Evolutionary conservation across 116 monocot genomes (phyloP).

Genomic region (Trichopus zeylanicus): DNA sequence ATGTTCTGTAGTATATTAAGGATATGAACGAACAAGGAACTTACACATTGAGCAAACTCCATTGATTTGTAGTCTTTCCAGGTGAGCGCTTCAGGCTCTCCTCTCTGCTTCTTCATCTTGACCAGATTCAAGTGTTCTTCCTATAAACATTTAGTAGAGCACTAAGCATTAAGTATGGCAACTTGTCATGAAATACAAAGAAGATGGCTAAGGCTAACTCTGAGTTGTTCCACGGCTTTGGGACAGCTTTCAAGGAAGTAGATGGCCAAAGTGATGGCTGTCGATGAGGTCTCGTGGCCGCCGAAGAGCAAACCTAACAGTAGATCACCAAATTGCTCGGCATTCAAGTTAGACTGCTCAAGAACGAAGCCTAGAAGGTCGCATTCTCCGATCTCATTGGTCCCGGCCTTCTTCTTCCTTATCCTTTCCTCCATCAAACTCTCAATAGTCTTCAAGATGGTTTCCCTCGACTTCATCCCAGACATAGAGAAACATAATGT

Average conservation of each 20-base stretch:
- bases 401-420: slow-evolving; percentile 11
- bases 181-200: too few relatives aligned
- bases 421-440: slow-evolving; percentile 21
- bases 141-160: slow-evolving; percentile 9
- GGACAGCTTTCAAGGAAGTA: too few relatives aligned
- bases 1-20: too few relatives aligned
- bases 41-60: slow-evolving; percentile 58
- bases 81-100: slow-evolving; percentile 9
- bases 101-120: slow-evolving; percentile 11
- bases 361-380: slow-evolving; percentile 29
- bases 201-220: too few relatives aligned
- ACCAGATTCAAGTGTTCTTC: slow-evolving; percentile 14
- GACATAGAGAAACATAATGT: too few relatives aligned
- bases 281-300: too few relatives aligned
- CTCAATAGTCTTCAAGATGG: slow-evolving; percentile 23
- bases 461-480: slow-evolving; percentile 15
- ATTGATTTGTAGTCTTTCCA: slow-evolving; percentile 62
- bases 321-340: slow-evolving; percentile 12
- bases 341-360: slow-evolving; percentile 13
- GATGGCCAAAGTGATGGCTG: too few relatives aligned
- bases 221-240: too few relatives aligned
- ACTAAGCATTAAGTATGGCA: too few relatives aligned
- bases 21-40: too few relatives aligned
- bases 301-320: too few relatives aligned
- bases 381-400: slow-evolving; percentile 16